phyloP scores from a whole-genome alignment of 139 green algal species.

The Microglena sp. region DNA sequence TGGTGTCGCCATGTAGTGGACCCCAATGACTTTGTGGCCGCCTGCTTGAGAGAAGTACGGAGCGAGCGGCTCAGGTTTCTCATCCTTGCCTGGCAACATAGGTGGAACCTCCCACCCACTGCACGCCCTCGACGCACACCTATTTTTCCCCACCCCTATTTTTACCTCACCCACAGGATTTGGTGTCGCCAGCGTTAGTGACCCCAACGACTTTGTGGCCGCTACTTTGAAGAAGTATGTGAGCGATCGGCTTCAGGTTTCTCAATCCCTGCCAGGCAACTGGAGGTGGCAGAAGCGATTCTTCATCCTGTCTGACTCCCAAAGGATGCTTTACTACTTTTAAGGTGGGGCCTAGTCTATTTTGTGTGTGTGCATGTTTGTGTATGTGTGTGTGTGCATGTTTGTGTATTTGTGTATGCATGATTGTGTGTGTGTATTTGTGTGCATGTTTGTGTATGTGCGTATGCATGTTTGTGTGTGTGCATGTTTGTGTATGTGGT shows the following conservation, averaged over 20 bases:
- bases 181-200: not conserved
- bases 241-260: not conserved
- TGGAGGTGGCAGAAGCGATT: slow-evolving; percentile 45
- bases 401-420: not conserved
- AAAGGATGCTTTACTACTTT: slow-evolving; percentile 86
- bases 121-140: too few relatives aligned
- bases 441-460: slow-evolving; percentile 3
- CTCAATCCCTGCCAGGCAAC: slow-evolving; percentile 1
- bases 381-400: not conserved
- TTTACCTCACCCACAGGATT: not conserved
- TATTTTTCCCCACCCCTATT: not conserved
- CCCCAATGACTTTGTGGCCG: too few relatives aligned
- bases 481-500: not conserved
- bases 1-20: too few relatives aligned
- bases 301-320: slow-evolving; percentile 45
- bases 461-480: slow-evolving; percentile 9
- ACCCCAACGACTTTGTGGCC: slow-evolving; percentile 12
- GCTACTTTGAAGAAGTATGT: slow-evolving; percentile 17
- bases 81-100: too few relatives aligned
- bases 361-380: slow-evolving; percentile 1
- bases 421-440: not conserved
- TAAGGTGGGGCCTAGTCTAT: slow-evolving; percentile 33
- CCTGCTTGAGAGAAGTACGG: too few relatives aligned
- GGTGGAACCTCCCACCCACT: too few relatives aligned
- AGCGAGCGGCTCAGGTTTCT: too few relatives aligned